Evolutionary conservation across 2,329 filamentous ascomycete genomes (phyloP).

Genomic region (Colletotrichum sp.): DNA sequence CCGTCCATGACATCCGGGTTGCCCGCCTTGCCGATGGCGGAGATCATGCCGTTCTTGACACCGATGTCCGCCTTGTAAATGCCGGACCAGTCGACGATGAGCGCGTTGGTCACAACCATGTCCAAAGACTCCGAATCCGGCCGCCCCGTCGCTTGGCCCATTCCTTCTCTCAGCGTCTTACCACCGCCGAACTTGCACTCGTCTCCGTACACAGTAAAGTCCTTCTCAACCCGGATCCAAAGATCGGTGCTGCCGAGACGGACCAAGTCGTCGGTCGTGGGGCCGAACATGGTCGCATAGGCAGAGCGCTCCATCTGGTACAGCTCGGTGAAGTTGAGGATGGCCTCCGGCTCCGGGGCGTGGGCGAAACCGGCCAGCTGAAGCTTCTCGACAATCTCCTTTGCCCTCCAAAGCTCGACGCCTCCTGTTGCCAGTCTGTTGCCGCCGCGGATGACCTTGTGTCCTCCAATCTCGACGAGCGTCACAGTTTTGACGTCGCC

Average conservation of each 20-base stretch:
- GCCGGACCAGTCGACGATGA: slow-evolving; percentile 89
- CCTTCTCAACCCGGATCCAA: slow-evolving; percentile 89
- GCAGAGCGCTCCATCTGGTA: slow-evolving; percentile 77
- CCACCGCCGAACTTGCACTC: slow-evolving; percentile 96
- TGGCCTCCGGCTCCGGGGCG: slow-evolving; percentile 65
- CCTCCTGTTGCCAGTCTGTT: slow-evolving; percentile 78
- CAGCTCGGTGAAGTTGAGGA: slow-evolving; percentile 59
- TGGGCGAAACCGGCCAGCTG: slow-evolving; percentile 81
- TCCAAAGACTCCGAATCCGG: slow-evolving; percentile 77
- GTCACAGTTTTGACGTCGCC: slow-evolving; percentile 91
- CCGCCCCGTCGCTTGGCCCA: slow-evolving; percentile 88
- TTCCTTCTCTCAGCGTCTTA: slow-evolving; percentile 91
- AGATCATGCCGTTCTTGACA: slow-evolving; percentile 85
- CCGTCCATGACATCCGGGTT: slow-evolving; percentile 98
- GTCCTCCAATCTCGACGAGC: slow-evolving; percentile 85
- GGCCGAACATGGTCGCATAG: slow-evolving; percentile 90
- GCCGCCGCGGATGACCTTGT: slow-evolving; percentile 81
- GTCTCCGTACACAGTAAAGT: slow-evolving; percentile 84
- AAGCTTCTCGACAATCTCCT: slow-evolving; percentile 71
- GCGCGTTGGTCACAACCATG: slow-evolving; percentile 85
- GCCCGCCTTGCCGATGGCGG: slow-evolving; percentile 90
- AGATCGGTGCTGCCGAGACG: slow-evolving; percentile 83
- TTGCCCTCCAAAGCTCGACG: slow-evolving; percentile 67
- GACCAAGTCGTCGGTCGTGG: slow-evolving; percentile 86
- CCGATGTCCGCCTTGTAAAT: slow-evolving; percentile 98